These are phyloP conservation scores for Nannizziopsis barbatae DNA, from an alignment of 2,329 filamentous ascomycete genomes.

Conservation along the genomic window DNA sequence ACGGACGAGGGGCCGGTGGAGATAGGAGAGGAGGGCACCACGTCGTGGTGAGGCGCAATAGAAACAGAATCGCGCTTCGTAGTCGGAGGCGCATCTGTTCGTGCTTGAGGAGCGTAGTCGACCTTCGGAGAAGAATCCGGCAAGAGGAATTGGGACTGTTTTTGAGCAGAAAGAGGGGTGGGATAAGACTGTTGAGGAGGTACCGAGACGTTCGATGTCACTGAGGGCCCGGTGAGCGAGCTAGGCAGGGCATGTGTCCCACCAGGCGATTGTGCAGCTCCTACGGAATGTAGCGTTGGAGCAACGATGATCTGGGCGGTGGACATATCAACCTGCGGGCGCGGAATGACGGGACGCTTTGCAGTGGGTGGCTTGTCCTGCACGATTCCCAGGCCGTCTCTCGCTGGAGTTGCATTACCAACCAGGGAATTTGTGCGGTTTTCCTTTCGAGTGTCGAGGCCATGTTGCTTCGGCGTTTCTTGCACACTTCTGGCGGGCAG, in stretches of 20 bases:
- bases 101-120: neutral
- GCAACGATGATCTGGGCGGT: neutral
- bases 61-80: neutral
- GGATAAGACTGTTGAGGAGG: neutral
- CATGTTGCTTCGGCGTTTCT: neutral
- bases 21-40: constrained; percentile 10
- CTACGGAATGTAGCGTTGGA: constrained; percentile 13
- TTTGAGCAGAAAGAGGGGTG: constrained; percentile 4
- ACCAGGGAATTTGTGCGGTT: neutral
- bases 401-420: neutral
- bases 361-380: neutral
- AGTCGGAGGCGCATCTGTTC: neutral
- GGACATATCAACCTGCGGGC: neutral
- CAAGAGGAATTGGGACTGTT: neutral
- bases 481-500: neutral
- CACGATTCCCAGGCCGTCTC: neutral
- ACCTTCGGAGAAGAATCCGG: neutral
- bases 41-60: constrained; percentile 7
- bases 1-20: constrained; percentile 13
- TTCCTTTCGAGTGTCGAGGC: neutral
- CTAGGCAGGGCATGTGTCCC: neutral
- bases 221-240: neutral
- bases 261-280: neutral
- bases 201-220: neutral
- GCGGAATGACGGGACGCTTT: neutral